Conservation (phyloP, 208 protist species). For the Crithidia fasciculata region DNA sequence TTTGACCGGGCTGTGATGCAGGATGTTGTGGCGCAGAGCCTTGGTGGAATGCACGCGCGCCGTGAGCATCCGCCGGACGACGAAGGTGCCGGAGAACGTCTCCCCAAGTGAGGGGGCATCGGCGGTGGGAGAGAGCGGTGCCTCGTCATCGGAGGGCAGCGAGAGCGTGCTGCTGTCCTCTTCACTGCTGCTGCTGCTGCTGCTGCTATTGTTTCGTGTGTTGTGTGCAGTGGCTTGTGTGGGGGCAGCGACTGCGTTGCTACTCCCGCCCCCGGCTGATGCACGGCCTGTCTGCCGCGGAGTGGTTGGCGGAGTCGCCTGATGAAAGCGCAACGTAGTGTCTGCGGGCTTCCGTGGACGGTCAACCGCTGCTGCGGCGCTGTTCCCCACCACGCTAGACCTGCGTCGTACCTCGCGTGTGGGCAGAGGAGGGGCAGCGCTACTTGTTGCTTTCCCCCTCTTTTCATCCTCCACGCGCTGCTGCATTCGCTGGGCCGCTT, state of each 20-base stretch:
- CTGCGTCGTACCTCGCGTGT: background rate
- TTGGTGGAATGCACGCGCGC: background rate
- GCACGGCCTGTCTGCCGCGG: background rate
- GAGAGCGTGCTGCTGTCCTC: too few relatives aligned
- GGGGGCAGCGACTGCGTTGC: too few relatives aligned
- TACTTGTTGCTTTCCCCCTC: background rate
- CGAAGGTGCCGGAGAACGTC: conserved; percentile 8
- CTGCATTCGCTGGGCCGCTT: conserved; percentile 3
- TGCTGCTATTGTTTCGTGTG: too few relatives aligned
- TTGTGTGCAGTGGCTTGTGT: too few relatives aligned
- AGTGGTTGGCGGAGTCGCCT: background rate
- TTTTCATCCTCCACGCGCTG: conserved; percentile 4
- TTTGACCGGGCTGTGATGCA: background rate
- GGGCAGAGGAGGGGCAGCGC: background rate
- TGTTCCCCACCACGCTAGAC: too few relatives aligned
- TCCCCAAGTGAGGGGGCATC: background rate
- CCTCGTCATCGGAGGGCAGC: background rate
- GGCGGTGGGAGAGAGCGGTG: background rate
- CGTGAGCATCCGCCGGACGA: conserved; percentile 6
- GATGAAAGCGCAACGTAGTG: background rate
- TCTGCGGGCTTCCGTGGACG: too few relatives aligned
- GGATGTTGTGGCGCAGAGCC: background rate
- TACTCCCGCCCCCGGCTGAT: too few relatives aligned
- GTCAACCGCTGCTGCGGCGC: too few relatives aligned
- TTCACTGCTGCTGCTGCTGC: too few relatives aligned